Evolutionary conservation across 371 early-diverging fungal genomes (phyloP), one percentile per base, ranked within the genome.

Genomic region (Nematocida sp.): DNA sequence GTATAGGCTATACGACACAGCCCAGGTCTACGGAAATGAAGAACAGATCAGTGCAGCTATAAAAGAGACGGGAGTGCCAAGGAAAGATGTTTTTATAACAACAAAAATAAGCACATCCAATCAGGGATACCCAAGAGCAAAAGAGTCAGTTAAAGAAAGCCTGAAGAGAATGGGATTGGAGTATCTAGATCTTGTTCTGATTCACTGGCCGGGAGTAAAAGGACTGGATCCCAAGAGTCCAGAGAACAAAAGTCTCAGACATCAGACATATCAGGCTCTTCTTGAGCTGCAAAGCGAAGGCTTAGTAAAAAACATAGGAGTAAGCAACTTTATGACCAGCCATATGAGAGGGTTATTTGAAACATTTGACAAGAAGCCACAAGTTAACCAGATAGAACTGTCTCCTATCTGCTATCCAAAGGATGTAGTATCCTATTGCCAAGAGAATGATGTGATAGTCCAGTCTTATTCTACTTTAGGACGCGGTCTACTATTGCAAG

Each of bases 401-500:
- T 91, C 93, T 77, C 93, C 93, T 46, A 90, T 90, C 84, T 83
- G 89, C 52, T 88, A 87, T 2, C 89, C 89, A 77, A 76, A 63
- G 31, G 70, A 77, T 37, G 87, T 88, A 29, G 66, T 89, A 35
- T 85, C 87, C 11, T 91, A 84, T 78, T 88, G 88, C 76, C 81
- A 87, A 65, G 57, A 82, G 43, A 85, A 90, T 53, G 82, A 82
- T 23, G 89, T 93, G 52, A 82, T 81, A 13, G 76, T 91, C 19
- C 87, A 89, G 35, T 91, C 89, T 2, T 93, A 90, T 84, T 88
- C 88, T 27, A 91, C 94, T 29, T 85, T 93, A 17, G 96, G 95
- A 0, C 11, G 74, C 13, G 74, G 74, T 7, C 49, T 49, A n/a
- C 74, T 70, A 90, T 91, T 81, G 27, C 49, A 29, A 25, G 25